phyloP scores from a whole-genome alignment of 164 flowering plant genomes.

The Magnolia officinalis region DNA sequence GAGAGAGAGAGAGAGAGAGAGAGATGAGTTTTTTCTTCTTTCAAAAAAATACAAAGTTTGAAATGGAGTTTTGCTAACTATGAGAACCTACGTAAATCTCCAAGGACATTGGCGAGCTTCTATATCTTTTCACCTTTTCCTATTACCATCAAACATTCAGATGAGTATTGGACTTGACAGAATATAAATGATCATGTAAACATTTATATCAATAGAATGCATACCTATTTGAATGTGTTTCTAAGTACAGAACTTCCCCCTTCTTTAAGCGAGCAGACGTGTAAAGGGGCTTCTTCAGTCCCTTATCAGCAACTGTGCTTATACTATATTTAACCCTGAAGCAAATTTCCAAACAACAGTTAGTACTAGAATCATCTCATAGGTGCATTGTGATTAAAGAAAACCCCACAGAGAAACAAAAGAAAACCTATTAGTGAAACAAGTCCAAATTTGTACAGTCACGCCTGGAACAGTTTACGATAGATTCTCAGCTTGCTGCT shows the following conservation, averaged over 20 bases:
- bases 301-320: conserved; percentile 94
- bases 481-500: background rate
- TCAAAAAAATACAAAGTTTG: too few species aligned
- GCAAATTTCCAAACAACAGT: conserved; percentile 10
- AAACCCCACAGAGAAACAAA: background rate
- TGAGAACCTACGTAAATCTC: too few species aligned
- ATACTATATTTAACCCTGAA: conserved; percentile 90
- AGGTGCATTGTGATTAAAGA: background rate
- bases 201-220: background rate
- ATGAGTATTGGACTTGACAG: background rate
- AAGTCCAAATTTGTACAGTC: background rate
- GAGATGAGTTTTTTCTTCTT: too few species aligned
- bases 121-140: too few species aligned
- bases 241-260: conserved; percentile 92
- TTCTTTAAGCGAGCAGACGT: conserved; percentile 97
- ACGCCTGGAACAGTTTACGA: background rate
- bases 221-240: conserved; percentile 88
- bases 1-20: too few species aligned
- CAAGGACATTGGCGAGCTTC: too few species aligned
- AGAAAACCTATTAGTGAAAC: background rate
- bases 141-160: background rate
- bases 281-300: conserved; percentile 79
- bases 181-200: background rate
- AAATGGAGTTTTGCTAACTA: too few species aligned
- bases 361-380: conserved; percentile 12